A percentile compares a stretch with the other conserved stretches of the same genome.
Conservation (phyloP, 2,329 filamentous ascomycete species). For the Lasiodiplodia theobromae region DNA sequence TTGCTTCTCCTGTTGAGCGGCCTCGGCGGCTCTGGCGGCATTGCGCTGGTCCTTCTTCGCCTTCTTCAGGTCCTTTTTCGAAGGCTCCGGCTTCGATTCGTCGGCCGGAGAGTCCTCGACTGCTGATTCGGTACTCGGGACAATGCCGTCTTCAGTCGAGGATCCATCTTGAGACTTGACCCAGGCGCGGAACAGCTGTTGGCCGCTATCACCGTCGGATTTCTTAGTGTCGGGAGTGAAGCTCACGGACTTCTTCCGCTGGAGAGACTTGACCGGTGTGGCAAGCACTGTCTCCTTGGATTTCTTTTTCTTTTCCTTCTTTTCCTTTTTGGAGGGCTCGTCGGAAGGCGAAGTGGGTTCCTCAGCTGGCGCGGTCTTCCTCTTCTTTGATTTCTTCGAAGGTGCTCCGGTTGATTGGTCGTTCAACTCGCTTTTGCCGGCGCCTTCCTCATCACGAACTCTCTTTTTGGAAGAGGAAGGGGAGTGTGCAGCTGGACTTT, state of each 20-base stretch:
- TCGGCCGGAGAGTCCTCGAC: constrained; percentile 32
- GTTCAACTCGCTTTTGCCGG: not conserved
- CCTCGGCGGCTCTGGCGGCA: constrained; percentile 33
- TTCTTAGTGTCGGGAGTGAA: constrained; percentile 70
- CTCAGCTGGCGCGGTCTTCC: constrained; percentile 15
- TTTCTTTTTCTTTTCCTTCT: constrained; percentile 36
- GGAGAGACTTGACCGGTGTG: constrained; percentile 22
- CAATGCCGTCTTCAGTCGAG: constrained; percentile 14
- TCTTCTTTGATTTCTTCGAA: constrained; percentile 27
- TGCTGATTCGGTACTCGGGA: not conserved
- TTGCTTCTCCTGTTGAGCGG: constrained; percentile 44
- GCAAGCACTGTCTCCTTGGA: not conserved
- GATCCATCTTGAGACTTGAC: constrained; percentile 41
- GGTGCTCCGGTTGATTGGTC: not conserved
- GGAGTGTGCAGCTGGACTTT: not conserved
- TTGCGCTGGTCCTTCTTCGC: constrained; percentile 36
- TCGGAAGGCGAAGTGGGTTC: not conserved
- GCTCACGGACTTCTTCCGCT: constrained; percentile 64
- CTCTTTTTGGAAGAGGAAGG: constrained; percentile 24
- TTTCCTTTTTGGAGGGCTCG: constrained; percentile 24
- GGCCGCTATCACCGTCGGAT: constrained; percentile 62
- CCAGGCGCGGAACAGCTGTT: constrained; percentile 61
- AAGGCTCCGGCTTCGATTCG: constrained; percentile 32
- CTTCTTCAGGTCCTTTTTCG: constrained; percentile 33
- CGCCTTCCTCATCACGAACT: not conserved